Percentiles rank a stretch among this genome's conserved stretches.
phyloP scores from a whole-genome alignment of 208 protist genomes.

The Phytomonas francai region DNA sequence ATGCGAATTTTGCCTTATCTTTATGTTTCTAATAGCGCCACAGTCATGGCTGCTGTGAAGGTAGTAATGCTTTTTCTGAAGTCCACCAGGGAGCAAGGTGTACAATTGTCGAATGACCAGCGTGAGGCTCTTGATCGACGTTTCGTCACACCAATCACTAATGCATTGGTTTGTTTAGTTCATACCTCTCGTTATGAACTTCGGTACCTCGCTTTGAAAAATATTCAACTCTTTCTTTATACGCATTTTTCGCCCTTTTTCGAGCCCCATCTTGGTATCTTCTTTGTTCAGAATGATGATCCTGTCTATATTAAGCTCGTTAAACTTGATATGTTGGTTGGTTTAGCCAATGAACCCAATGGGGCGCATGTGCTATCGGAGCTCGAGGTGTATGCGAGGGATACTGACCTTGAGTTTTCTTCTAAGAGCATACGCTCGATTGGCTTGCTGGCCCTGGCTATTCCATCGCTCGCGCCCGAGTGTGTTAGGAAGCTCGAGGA shows the following conservation, averaged over 20 bases:
- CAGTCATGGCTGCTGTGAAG: slow-evolving; percentile 92
- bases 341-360: slow-evolving; percentile 87
- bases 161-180: slow-evolving; percentile 67
- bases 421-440: slow-evolving; percentile 93
- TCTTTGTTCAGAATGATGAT: slow-evolving; percentile 99
- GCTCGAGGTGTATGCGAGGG: slow-evolving; percentile 91
- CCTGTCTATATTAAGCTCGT: slow-evolving; percentile 98
- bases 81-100: slow-evolving; percentile 18
- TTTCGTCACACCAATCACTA: slow-evolving; percentile 79
- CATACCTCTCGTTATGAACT: slow-evolving; percentile 89
- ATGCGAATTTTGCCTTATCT: slow-evolving; percentile 93
- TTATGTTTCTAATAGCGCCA: slow-evolving; percentile 92
- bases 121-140: slow-evolving; percentile 20
- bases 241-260: slow-evolving; percentile 64
- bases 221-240: slow-evolving; percentile 95
- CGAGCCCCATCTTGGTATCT: slow-evolving; percentile 65
- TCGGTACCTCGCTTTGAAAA: slow-evolving; percentile 96
- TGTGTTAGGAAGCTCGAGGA: slow-evolving; percentile 93
- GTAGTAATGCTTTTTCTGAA: slow-evolving; percentile 70
- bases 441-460: slow-evolving; percentile 93
- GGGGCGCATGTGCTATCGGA: slow-evolving; percentile 88
- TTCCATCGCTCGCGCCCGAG: slow-evolving; percentile 84
- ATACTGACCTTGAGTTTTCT: slow-evolving; percentile 96
- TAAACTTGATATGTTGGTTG: slow-evolving; percentile 97
- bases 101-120: slow-evolving; percentile 15